These are phyloP conservation scores for Clonostachys rhizophaga DNA, from an alignment of 2,329 filamentous ascomycete genomes.

Conservation along the genomic window DNA sequence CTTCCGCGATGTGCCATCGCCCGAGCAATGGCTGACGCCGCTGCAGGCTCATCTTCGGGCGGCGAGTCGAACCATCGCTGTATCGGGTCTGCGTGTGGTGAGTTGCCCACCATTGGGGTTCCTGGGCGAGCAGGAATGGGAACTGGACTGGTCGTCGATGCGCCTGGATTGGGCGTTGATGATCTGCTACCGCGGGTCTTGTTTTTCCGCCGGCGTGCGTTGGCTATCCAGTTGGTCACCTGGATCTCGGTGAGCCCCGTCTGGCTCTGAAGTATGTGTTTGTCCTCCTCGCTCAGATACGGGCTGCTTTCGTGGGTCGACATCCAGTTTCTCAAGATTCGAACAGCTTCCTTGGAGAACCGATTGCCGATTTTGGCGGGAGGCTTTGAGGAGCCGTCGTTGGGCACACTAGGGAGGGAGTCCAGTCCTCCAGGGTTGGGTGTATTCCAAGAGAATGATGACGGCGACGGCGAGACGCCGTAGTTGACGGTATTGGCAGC, in stretches of 20 bases:
- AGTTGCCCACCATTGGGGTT: conserved; percentile 18
- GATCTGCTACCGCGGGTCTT: conserved; percentile 45
- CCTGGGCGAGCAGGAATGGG: conserved; percentile 43
- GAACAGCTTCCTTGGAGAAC: conserved; percentile 68
- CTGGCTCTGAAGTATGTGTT: conserved; percentile 64
- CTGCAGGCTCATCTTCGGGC: conserved; percentile 1
- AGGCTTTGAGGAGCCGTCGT: not conserved
- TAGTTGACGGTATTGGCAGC: too few relatives aligned
- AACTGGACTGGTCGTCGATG: conserved; percentile 27
- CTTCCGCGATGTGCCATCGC: not conserved
- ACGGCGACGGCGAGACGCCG: too few relatives aligned
- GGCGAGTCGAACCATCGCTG: conserved; percentile 3
- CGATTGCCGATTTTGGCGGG: not conserved
- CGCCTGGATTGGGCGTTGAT: conserved; percentile 47
- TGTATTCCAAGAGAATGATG: too few relatives aligned
- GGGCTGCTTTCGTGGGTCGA: conserved; percentile 69
- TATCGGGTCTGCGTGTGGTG: not conserved
- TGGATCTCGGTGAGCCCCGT: conserved; percentile 75
- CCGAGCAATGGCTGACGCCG: not conserved
- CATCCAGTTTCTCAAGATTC: conserved; percentile 76
- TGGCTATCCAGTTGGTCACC: conserved; percentile 85
- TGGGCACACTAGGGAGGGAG: too few relatives aligned
- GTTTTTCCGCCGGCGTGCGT: conserved; percentile 75
- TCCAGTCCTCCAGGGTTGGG: too few relatives aligned
- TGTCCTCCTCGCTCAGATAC: conserved; percentile 79